Conservation (phyloP, 345 rosid genomes). For the Melaleuca quinquenervia region DNA sequence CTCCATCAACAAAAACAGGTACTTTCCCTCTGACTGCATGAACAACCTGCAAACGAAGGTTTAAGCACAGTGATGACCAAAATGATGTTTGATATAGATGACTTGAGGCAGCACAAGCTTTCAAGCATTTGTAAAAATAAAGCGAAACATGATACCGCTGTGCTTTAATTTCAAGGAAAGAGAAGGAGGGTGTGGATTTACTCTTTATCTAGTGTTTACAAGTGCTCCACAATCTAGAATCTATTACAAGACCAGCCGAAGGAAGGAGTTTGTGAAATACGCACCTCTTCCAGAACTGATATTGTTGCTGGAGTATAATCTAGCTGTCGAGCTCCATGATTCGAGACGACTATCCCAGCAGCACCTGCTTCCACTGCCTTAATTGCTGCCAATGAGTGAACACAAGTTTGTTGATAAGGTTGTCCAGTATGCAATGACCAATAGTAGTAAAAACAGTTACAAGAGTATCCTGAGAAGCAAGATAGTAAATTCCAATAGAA, state of each 20-base stretch:
- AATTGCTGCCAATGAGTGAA: conserved; percentile 28
- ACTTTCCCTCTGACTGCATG: conserved; percentile 56
- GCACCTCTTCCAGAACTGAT: conserved; percentile 63
- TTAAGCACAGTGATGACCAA: background rate
- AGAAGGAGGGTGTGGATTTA: background rate
- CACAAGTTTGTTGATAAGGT: background rate
- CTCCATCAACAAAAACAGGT: conserved; percentile 82
- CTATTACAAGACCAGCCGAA: background rate
- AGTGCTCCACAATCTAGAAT: background rate
- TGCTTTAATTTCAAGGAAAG: background rate
- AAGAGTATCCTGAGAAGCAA: background rate
- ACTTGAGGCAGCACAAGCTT: background rate
- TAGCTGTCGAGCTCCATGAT: conserved; percentile 80
- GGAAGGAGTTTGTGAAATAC: background rate
- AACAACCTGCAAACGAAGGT: conserved; percentile 39
- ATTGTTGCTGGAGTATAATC: conserved; percentile 62
- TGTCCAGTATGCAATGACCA: background rate
- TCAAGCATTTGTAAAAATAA: background rate
- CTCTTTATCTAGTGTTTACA: background rate
- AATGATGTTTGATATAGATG: background rate
- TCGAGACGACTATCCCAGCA: conserved; percentile 68
- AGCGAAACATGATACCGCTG: background rate
- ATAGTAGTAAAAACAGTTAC: background rate
- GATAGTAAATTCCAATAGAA: background rate
- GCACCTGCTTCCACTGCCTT: conserved; percentile 60